A percentile compares a stretch with the other conserved stretches of the same genome.
Conservation (phyloP, 1,284 basidiomycete species). For the Pholiota adiposa region DNA sequence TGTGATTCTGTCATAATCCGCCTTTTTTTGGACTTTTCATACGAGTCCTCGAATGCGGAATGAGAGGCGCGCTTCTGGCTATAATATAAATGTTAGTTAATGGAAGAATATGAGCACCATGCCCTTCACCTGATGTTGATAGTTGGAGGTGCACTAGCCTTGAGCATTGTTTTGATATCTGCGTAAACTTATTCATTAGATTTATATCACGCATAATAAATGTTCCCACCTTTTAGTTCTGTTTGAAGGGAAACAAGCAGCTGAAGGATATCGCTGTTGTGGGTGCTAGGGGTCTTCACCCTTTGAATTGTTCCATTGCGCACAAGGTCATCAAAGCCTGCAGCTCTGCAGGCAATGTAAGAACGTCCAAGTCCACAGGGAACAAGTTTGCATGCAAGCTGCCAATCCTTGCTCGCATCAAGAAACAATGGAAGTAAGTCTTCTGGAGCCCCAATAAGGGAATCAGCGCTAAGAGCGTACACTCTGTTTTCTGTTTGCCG, state of each 20-base stretch:
- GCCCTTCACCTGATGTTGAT: too few relatives aligned
- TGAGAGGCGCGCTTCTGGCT: too few relatives aligned
- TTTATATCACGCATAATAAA: too few relatives aligned
- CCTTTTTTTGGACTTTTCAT: neutral
- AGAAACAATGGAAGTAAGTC: conserved; percentile 33
- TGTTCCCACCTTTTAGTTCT: too few relatives aligned
- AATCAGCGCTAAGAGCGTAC: conserved; percentile 29
- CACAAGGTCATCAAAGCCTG: neutral
- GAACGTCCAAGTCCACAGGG: conserved; percentile 27
- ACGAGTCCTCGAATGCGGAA: neutral
- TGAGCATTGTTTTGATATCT: too few relatives aligned
- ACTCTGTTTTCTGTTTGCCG: conserved; percentile 27
- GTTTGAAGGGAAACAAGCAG: too few relatives aligned
- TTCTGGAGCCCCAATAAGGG: conserved; percentile 26
- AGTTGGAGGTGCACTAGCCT: too few relatives aligned
- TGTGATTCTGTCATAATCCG: neutral
- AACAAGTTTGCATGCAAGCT: conserved; percentile 18
- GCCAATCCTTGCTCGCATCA: conserved; percentile 32
- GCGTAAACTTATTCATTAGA: too few relatives aligned
- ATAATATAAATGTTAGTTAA: too few relatives aligned
- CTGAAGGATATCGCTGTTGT: too few relatives aligned
- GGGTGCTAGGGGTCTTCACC: too few relatives aligned
- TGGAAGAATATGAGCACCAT: too few relatives aligned
- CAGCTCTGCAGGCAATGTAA: conserved; percentile 12
- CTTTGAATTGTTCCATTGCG: neutral